These are phyloP conservation scores for Dioscorea zingiberensis DNA, from an alignment of 106 monocot genomes.

Conservation along the genomic window DNA sequence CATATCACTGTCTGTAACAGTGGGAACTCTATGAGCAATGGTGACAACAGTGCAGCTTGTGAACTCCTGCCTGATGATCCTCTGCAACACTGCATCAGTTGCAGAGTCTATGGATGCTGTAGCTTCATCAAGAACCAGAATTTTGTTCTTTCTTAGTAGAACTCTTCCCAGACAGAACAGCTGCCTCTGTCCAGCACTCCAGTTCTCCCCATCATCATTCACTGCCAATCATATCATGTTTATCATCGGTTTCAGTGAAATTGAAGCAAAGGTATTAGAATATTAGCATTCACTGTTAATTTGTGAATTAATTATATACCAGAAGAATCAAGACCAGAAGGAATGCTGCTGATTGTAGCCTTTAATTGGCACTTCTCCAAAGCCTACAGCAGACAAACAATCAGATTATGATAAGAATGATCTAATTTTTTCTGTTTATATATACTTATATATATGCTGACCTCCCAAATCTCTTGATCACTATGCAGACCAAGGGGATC, in stretches of 20 bases:
- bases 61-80: conserved; percentile 6
- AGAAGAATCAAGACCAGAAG: conserved; percentile 3
- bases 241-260: neutral
- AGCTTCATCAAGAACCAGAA: conserved; percentile 13
- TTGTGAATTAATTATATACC: neutral
- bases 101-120: conserved; percentile 4
- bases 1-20: conserved; percentile 12
- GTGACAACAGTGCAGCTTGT: conserved; percentile 13
- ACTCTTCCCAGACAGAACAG: conserved; percentile 1
- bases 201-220: conserved; percentile 16
- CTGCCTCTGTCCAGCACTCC: conserved; percentile 11
- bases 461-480: conserved; percentile 81
- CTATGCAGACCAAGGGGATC: conserved; percentile 57
- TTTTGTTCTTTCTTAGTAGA: conserved; percentile 7
- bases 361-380: conserved; percentile 11
- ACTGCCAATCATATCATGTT: neutral
- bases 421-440: neutral
- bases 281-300: neutral
- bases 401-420: neutral
- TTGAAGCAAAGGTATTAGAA: neutral
- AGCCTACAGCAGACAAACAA: neutral
- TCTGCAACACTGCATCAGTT: conserved; percentile 4
- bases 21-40: conserved; percentile 12
- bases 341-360: neutral
- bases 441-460: neutral